phyloP scores from a whole-genome alignment of 1,284 basidiomycete species.

The Xerocomus alliaceus region DNA sequence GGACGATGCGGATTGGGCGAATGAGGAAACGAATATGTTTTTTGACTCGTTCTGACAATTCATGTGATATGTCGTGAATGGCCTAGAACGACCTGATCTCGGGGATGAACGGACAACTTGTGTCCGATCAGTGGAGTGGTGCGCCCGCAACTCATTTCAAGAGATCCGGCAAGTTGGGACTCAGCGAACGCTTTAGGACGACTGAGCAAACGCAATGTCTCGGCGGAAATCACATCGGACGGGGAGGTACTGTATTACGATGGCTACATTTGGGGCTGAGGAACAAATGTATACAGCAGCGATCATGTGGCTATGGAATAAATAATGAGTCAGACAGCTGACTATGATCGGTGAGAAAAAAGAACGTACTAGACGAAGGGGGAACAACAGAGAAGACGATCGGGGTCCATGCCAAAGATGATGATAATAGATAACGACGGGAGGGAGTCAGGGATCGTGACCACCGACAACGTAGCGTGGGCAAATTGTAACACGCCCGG shows the following conservation, averaged over 20 bases:
- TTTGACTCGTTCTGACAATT: slow-evolving; percentile 1
- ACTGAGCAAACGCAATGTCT: slow-evolving; percentile 14
- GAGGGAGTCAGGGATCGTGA: slow-evolving; percentile 9
- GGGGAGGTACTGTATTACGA: slow-evolving; percentile 17
- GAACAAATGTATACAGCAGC: slow-evolving; percentile 30
- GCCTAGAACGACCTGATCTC: slow-evolving; percentile 15
- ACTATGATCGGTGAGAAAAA: slow-evolving; percentile 33
- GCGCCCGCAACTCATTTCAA: slow-evolving; percentile 7
- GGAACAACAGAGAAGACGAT: slow-evolving; percentile 18
- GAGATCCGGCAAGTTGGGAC: slow-evolving; percentile 18
- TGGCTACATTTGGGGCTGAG: slow-evolving; percentile 20
- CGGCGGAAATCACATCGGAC: slow-evolving; percentile 26
- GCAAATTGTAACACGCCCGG: slow-evolving; percentile 4
- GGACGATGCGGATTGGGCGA: background rate
- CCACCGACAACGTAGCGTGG: slow-evolving; percentile 16
- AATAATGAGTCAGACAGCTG: slow-evolving; percentile 27
- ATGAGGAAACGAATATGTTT: slow-evolving; percentile 10
- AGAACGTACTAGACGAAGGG: slow-evolving; percentile 16
- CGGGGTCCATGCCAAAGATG: slow-evolving; percentile 27
- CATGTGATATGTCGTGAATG: slow-evolving; percentile 20
- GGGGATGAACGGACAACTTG: slow-evolving; percentile 11
- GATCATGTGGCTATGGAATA: slow-evolving; percentile 29
- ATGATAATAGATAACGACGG: slow-evolving; percentile 29
- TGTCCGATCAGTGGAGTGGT: slow-evolving; percentile 22
- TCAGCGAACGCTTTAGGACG: slow-evolving; percentile 20